Evolutionary conservation across 148 eudicot genomes (phyloP), one percentile per base, ranked within the genome.

Genomic region (Vaccinium corymbosum): DNA sequence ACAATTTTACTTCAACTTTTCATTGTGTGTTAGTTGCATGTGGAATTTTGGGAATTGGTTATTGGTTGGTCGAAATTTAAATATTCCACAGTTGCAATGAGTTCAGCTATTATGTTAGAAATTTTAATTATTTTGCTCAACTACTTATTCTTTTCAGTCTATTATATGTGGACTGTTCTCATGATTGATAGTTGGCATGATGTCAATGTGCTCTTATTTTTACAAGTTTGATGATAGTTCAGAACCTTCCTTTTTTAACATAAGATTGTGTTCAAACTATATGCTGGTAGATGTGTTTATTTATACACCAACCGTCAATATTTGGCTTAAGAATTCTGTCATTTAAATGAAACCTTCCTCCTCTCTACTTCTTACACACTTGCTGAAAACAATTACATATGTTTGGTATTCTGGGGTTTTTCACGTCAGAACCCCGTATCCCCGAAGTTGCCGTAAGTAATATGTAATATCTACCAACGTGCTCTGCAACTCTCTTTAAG

Each of bases 1-100:
- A 50, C 59, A 42, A 80, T 15, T 38, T 68, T 68, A 14, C 73
- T 68, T 68, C 16, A 68, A 68, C 73, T 27, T 29, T 12, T 68
- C 42, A 29, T 29, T 68, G 27, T 49, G 15, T 52, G 17, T 25
- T 49, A 49, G 75, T 81, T 22, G 70, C 51, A 19, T n/a, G 8
- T 59, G 51, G 62, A 61, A 80, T 20, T 62, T 56, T 61, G 53
- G 2, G 29, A 11, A 19, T 42, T 27, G n/a, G n/a, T 59, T 80
- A 46, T 20, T 38, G 35, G 57, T 68, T 12, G 73, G 38, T 27
- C 38, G 0, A 68, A 27, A 22, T 50, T 49, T 8, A 15, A 52
- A 77, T 7, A 77, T 11, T 48, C 52, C 79, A 76, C 72, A 25
- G 27, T 49, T 76, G 22, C 79, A n/a, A 11, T 76, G 79, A 46